These are phyloP conservation scores for Viola pubescens DNA, from an alignment of 441 rosid species.

Conservation along the genomic window DNA sequence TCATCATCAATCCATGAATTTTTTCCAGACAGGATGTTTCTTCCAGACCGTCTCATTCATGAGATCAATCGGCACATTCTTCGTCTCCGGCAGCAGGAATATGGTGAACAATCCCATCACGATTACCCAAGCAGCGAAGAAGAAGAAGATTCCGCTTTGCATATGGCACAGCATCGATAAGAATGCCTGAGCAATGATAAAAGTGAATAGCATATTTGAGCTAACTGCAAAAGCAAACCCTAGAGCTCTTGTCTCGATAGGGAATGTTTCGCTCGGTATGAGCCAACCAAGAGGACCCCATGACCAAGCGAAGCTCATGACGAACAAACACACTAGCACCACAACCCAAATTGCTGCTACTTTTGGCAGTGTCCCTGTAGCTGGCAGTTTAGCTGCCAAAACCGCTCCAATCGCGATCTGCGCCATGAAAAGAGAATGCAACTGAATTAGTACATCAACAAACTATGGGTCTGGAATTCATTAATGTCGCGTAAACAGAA, in stretches of 20 bases:
- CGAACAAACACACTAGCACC: slow-evolving; percentile 41
- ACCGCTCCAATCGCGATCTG: slow-evolving; percentile 28
- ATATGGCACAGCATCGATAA: slow-evolving; percentile 55
- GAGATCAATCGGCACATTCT: slow-evolving; percentile 48
- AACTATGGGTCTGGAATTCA: background rate
- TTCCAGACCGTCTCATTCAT: slow-evolving; percentile 60
- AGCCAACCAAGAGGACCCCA: slow-evolving; percentile 75
- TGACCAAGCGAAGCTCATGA: slow-evolving; percentile 60
- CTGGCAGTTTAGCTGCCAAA: slow-evolving; percentile 15
- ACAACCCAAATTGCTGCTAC: slow-evolving; percentile 31
- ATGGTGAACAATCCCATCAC: slow-evolving; percentile 45
- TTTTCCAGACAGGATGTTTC: slow-evolving; percentile 48
- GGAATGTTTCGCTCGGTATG: slow-evolving; percentile 60
- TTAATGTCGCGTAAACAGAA: background rate
- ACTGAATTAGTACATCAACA: background rate
- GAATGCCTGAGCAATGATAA: slow-evolving; percentile 61
- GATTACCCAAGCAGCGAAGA: slow-evolving; percentile 57
- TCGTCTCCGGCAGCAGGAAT: slow-evolving; percentile 53
- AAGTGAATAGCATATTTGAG: slow-evolving; percentile 67
- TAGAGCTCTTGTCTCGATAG: slow-evolving; percentile 52
- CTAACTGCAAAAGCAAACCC: slow-evolving; percentile 54
- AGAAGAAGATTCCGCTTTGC: slow-evolving; percentile 47
- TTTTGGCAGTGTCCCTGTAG: slow-evolving; percentile 24
- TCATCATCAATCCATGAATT: slow-evolving; percentile 30
- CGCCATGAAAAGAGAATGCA: background rate